These are phyloP conservation scores for Biscogniauxia marginata DNA, from an alignment of 2,329 filamentous ascomycete genomes.

Conservation along the genomic window DNA sequence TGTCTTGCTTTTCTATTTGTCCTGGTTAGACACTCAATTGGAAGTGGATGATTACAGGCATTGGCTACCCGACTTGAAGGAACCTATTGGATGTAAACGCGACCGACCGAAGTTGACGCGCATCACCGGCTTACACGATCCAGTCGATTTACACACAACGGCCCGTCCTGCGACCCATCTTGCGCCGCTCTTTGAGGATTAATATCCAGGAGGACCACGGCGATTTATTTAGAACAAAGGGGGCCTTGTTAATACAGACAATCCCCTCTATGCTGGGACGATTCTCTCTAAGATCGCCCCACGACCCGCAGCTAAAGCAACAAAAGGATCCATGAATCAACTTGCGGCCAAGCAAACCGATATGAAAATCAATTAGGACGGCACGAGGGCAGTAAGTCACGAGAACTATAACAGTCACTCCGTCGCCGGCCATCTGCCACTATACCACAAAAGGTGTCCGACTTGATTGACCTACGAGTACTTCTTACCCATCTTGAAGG, in stretches of 20 bases:
- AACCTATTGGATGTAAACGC: neutral
- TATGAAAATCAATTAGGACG: neutral
- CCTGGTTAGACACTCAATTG: neutral
- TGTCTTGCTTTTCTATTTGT: neutral
- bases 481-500: neutral
- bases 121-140: constrained; percentile 1
- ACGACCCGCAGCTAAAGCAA: neutral
- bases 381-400: neutral
- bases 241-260: neutral
- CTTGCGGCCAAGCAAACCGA: too few species aligned
- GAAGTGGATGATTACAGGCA: neutral
- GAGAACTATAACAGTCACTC: neutral
- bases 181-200: neutral
- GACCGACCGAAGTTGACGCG: neutral
- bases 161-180: neutral
- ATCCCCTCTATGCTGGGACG: neutral
- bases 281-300: neutral
- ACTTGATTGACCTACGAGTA: neutral
- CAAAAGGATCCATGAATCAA: neutral
- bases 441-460: neutral
- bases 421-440: too few species aligned
- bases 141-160: neutral
- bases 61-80: neutral
- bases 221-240: neutral
- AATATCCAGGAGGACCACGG: neutral